Percentiles rank a stretch among this genome's conserved stretches.
Evolutionary conservation across 1,139 yeast genomes (phyloP).

Genomic region (Sugiyamaella japonica): DNA sequence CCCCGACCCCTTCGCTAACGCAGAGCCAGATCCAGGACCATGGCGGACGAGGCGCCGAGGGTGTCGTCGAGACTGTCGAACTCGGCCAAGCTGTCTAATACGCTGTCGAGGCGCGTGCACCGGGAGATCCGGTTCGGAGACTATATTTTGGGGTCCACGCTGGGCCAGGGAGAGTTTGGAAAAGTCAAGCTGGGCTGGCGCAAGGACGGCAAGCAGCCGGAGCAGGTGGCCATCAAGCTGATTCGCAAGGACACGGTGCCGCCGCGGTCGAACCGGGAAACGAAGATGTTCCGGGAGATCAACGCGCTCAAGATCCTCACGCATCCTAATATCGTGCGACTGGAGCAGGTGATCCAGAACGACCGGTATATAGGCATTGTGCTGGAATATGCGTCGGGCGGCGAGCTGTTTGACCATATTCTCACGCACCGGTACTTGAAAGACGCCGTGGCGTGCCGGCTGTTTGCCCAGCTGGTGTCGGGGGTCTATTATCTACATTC

Average conservation of each 20-base stretch:
- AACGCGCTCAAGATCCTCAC: conserved; percentile 80
- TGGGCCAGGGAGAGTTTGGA: conserved; percentile 99
- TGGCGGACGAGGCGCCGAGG: conserved; percentile 28
- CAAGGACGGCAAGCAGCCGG: conserved; percentile 60
- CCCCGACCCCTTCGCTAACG: no score
- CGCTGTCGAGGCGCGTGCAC: conserved; percentile 33
- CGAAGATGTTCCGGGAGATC: conserved; percentile 89
- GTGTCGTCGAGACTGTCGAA: conserved; percentile 35
- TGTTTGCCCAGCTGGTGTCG: conserved; percentile 89
- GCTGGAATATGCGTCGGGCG: conserved; percentile 94
- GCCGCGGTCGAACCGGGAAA: conserved; percentile 80
- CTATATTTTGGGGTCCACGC: conserved; percentile 83
- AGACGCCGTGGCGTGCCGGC: conserved; percentile 78
- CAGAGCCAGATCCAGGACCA: neutral
- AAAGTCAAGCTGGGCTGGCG: conserved; percentile 98
- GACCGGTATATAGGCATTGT: conserved; percentile 96
- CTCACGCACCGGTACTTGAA: conserved; percentile 82
- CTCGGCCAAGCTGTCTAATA: conserved; percentile 31
- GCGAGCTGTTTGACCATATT: conserved; percentile 93
- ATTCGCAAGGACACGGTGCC: conserved; percentile 83
- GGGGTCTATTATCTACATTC: conserved; percentile 92
- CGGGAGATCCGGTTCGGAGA: conserved; percentile 67
- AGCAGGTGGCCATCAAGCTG: conserved; percentile 92
- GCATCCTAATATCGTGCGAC: conserved; percentile 89
- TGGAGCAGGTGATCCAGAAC: conserved; percentile 91